These are phyloP conservation scores for Solanum medicagineum DNA, from an alignment of 257 asterid species.

Conservation along the genomic window DNA sequence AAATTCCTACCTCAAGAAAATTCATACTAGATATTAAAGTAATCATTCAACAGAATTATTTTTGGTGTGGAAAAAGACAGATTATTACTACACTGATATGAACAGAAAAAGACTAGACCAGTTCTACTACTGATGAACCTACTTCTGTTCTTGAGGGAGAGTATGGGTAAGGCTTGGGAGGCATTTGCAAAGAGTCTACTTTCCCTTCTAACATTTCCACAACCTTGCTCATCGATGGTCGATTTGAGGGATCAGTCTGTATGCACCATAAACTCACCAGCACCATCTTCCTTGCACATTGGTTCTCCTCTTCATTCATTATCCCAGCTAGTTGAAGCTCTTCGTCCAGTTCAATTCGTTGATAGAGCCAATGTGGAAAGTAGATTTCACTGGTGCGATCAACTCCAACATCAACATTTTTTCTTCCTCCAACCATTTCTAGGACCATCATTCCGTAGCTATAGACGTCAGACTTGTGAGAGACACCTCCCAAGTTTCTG, in stretches of 20 bases:
- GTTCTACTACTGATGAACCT: neutral
- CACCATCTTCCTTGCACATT: constrained; percentile 11
- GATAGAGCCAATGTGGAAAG: constrained; percentile 16
- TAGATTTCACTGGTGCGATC: constrained; percentile 2
- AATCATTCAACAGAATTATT: neutral
- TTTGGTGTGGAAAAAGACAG: neutral
- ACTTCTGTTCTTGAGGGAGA: constrained; percentile 4
- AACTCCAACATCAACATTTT: neutral
- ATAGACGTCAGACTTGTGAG: constrained; percentile 29
- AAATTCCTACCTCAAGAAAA: neutral
- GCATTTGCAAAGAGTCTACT: constrained; percentile 7
- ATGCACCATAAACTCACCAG: constrained; percentile 38
- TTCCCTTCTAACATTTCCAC: constrained; percentile 28
- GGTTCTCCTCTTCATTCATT: constrained; percentile 2
- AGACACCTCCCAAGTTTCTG: constrained; percentile 17
- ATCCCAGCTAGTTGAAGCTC: neutral
- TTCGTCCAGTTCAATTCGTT: neutral
- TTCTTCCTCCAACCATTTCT: neutral
- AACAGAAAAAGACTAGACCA: neutral
- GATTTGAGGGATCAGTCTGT: constrained; percentile 16
- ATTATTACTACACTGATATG: too few species aligned
- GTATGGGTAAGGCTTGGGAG: constrained; percentile 15
- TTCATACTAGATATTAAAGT: neutral
- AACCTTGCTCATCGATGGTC: constrained; percentile 24
- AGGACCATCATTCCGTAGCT: constrained; percentile 24